Conservation (phyloP, 1,284 basidiomycete genomes). For the Malassezia brasiliensis region DNA sequence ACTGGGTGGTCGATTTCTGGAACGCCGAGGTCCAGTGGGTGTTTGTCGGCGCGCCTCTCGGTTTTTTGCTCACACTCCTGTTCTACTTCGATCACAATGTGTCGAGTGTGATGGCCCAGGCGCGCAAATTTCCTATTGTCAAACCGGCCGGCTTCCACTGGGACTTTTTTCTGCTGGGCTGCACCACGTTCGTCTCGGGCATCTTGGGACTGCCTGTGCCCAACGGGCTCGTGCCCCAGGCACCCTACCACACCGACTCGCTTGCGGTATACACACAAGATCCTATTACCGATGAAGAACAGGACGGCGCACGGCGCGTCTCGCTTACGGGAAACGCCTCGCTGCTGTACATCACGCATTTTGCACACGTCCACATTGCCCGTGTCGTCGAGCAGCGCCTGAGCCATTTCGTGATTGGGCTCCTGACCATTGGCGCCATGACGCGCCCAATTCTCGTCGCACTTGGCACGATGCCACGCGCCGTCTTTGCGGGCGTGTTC, state of each 20-base stretch:
- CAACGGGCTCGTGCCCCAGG: constrained; percentile 84
- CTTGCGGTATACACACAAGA: constrained; percentile 63
- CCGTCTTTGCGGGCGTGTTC: constrained; percentile 44
- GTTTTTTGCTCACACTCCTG: constrained; percentile 48
- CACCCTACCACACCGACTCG: constrained; percentile 82
- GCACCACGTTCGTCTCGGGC: constrained; percentile 84
- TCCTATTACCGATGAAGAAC: constrained; percentile 1
- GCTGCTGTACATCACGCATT: constrained; percentile 9
- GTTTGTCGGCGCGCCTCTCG: constrained; percentile 63
- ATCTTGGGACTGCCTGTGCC: constrained; percentile 86
- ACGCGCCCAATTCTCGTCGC: constrained; percentile 42
- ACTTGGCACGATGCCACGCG: constrained; percentile 42
- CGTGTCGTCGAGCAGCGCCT: constrained; percentile 43
- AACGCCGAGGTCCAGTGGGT: constrained; percentile 79
- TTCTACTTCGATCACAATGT: constrained; percentile 61
- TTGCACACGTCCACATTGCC: constrained; percentile 27
- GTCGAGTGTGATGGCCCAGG: constrained; percentile 70
- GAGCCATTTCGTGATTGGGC: constrained; percentile 41
- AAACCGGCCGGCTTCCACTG: constrained; percentile 89
- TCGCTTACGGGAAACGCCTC: neutral
- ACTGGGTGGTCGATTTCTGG: constrained; percentile 88
- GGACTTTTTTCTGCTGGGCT: constrained; percentile 63
- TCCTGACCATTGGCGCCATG: constrained; percentile 46
- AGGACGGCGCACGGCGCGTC: neutral
- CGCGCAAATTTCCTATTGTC: constrained; percentile 73